These are phyloP conservation scores for Colletotrichum karsti DNA, from an alignment of 2,329 filamentous ascomycete genomes.

Conservation along the genomic window DNA sequence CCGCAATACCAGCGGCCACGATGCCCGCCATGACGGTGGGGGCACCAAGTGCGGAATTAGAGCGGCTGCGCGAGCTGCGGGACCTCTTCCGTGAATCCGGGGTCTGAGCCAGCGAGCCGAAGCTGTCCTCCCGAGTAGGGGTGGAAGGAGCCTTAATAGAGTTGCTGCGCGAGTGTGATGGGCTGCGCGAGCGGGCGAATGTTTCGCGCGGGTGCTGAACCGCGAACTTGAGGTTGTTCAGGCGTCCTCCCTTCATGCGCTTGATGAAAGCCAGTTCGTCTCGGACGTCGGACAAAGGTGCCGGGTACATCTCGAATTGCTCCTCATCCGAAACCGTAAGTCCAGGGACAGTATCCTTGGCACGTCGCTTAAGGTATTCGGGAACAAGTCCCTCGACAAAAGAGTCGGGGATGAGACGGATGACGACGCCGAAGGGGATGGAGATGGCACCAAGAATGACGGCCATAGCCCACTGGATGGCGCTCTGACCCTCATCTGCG, in stretches of 20 bases:
- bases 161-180: slow-evolving; percentile 71
- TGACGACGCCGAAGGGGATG: slow-evolving; percentile 81
- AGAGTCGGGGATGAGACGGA: slow-evolving; percentile 84
- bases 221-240: slow-evolving; percentile 83
- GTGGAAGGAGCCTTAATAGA: slow-evolving; percentile 70
- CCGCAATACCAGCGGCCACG: slow-evolving; percentile 78
- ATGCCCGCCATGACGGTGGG: slow-evolving; percentile 86
- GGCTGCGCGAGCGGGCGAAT: slow-evolving; percentile 69
- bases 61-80: slow-evolving; percentile 71
- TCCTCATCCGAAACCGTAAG: slow-evolving; percentile 73
- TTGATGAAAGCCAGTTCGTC: slow-evolving; percentile 85
- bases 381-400: slow-evolving; percentile 63
- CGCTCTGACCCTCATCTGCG: slow-evolving; percentile 65
- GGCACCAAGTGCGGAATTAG: slow-evolving; percentile 77
- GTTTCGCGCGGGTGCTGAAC: slow-evolving; percentile 79
- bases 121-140: slow-evolving; percentile 66
- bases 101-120: slow-evolving; percentile 57
- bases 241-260: slow-evolving; percentile 80
- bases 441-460: slow-evolving; percentile 86
- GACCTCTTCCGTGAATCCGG: slow-evolving; percentile 72
- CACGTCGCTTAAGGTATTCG: slow-evolving; percentile 59
- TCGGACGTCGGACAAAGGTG: slow-evolving; percentile 77
- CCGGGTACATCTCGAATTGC: slow-evolving; percentile 73
- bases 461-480: slow-evolving; percentile 87
- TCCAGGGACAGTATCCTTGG: slow-evolving; percentile 54